phyloP scores from a whole-genome alignment of 768 basidiomycete species.

The Suillus cothurnatus region DNA sequence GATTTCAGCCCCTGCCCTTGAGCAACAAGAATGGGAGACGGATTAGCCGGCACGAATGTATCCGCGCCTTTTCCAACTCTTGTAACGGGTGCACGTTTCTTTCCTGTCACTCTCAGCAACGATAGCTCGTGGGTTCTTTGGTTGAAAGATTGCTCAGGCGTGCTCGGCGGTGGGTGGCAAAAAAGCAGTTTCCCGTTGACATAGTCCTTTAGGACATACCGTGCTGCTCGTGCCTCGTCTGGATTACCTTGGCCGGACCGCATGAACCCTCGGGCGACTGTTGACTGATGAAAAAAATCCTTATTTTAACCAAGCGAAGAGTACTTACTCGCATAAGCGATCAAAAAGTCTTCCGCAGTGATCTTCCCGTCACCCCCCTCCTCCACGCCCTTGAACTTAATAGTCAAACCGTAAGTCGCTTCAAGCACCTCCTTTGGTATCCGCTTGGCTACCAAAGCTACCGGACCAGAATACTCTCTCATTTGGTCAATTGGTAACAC shows the following conservation, averaged over 20 bases:
- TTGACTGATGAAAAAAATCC: conserved; percentile 20
- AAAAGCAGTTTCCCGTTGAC: conserved; percentile 92
- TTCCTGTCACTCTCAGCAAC: conserved; percentile 61
- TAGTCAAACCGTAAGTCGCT: conserved; percentile 82
- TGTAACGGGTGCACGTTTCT: conserved; percentile 87
- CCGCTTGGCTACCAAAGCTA: conserved; percentile 72
- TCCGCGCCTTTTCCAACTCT: conserved; percentile 84
- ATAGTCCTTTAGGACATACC: conserved; percentile 95
- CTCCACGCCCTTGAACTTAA: conserved; percentile 63
- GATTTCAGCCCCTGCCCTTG: conserved; percentile 53
- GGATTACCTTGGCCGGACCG: conserved; percentile 96
- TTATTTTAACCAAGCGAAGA: background rate
- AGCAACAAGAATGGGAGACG: conserved; percentile 28
- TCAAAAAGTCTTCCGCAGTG: conserved; percentile 78
- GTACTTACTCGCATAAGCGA: conserved; percentile 89
- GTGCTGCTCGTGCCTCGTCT: conserved; percentile 92
- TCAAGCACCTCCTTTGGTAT: conserved; percentile 87
- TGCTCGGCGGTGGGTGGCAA: conserved; percentile 85
- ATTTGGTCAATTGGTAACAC: conserved; percentile 98
- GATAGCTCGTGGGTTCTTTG: conserved; percentile 61
- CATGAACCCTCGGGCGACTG: conserved; percentile 92
- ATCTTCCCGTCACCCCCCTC: conserved; percentile 84
- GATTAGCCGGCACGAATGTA: conserved; percentile 65
- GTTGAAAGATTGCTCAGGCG: conserved; percentile 74
- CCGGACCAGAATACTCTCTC: conserved; percentile 88